Base-by-base conservation (phyloP, 805 yeast genomes). In the Cyberlindnera euphorbiiphila region DNA sequence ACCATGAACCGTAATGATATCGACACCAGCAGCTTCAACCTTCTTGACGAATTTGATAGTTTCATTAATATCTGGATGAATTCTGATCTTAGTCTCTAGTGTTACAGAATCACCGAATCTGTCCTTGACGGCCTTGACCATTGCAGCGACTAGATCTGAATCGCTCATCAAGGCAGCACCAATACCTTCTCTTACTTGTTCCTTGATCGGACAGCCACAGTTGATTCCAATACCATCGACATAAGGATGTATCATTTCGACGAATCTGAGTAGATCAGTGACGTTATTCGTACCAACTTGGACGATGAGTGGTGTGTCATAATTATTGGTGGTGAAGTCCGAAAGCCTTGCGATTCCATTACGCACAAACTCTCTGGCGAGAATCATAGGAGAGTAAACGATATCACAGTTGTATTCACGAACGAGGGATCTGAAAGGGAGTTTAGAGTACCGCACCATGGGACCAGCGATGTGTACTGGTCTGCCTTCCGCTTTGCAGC, bases 161-260 rank as follows among this genome's bases (percentile, higher is more conserved):
- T 85, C 80, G 19, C 80, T 69, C 85, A 93, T 89, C 39, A 93
- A 68, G 0, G 97, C 97, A 2, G 97, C 96, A 5, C 98, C 98
- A 12, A 93, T 89, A 17, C 98, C 98, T 58, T 88, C 96, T 29
- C 95, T 70, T 11, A 86, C 85, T 59, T 93, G 98, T 47, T 91
- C 98, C 45, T 81, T 83, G 35, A 93, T 88, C 1, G 98, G 98
- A 63, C 98, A 93, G 0, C 98, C 98, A 61, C 98, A 93, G 66
- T 93, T 93, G 41, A 93, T 70, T 0, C 98, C 97, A 28, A 93
- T 78, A 0, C 94, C 98, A 61, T 91, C 97, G 32, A 85, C 89
- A 55, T 77, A 86, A 0, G 96, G 96, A 41, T 75, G 75, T n/a
- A 89, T 77, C 88, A 93, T 79, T 36, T 84, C 87, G 4, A 86